Conservation (phyloP, 768 basidiomycete genomes). For the Boletus tomentosulus region DNA sequence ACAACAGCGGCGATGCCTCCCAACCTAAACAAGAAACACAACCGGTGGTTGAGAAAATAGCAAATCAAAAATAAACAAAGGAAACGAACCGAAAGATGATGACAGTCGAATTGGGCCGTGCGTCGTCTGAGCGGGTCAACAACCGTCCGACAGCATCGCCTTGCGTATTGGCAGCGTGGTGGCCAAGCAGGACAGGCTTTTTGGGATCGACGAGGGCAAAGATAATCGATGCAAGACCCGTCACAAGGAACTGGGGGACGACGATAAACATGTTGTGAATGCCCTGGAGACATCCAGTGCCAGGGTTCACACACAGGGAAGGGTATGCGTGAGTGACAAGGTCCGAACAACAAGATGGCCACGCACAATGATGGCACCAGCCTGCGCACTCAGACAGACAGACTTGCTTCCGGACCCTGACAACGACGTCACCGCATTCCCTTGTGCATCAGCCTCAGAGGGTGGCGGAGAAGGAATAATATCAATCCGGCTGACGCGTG, state of each 20-base stretch:
- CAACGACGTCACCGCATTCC: conserved; percentile 16
- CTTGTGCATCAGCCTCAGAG: conserved; percentile 13
- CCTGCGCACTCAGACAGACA: conserved; percentile 64
- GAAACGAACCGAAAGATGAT: conserved; percentile 67
- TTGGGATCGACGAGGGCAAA: conserved; percentile 81
- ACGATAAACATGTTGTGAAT: conserved; percentile 96
- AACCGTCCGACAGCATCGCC: conserved; percentile 7
- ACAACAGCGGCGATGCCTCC: conserved; percentile 54
- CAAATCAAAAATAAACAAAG: not conserved
- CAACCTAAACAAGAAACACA: conserved; percentile 33
- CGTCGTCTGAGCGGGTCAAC: conserved; percentile 9
- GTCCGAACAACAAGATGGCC: not conserved
- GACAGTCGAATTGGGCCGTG: conserved; percentile 63
- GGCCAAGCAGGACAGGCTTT: conserved; percentile 33
- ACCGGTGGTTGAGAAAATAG: not conserved
- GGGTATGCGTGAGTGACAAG: not conserved
- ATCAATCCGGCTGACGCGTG: conserved; percentile 48
- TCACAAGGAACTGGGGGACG: conserved; percentile 90
- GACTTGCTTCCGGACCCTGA: conserved; percentile 9
- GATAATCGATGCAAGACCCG: conserved; percentile 77
- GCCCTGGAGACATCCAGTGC: conserved; percentile 46
- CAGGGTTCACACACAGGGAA: not conserved
- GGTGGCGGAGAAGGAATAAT: conserved; percentile 10
- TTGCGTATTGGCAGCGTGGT: not conserved
- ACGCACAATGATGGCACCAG: conserved; percentile 82